Percentiles rank a stretch among this genome's conserved stretches.
Evolutionary conservation across 495 filamentous ascomycete genomes (phyloP).

Genomic region (Penicillium dipodomyicola): DNA sequence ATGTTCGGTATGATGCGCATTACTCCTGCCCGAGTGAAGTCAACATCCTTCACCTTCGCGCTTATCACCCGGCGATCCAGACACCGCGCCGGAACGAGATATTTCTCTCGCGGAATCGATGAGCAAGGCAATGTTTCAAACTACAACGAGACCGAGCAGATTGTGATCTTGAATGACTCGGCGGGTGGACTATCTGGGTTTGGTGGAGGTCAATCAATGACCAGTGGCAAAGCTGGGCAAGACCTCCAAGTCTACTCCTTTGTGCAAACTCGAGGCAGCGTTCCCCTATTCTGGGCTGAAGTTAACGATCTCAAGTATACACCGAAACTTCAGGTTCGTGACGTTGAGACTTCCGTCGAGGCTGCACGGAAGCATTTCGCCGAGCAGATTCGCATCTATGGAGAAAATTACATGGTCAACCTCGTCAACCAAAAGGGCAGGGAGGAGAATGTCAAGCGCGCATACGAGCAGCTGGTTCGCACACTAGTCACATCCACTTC

Average conservation of each 20-base stretch:
- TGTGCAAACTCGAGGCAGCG: conserved; percentile 92
- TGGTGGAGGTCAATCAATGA: conserved; percentile 69
- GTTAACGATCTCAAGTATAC: conserved; percentile 86
- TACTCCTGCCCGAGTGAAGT: conserved; percentile 73
- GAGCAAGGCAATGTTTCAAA: conserved; percentile 92
- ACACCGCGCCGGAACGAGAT: conserved; percentile 84
- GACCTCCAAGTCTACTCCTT: conserved; percentile 90
- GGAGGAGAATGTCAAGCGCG: conserved; percentile 80
- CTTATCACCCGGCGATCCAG: conserved; percentile 86
- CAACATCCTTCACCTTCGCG: conserved; percentile 75
- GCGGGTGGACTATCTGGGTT: conserved; percentile 74
- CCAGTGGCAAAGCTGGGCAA: conserved; percentile 65
- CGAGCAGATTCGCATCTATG: conserved; percentile 88
- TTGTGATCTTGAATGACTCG: conserved; percentile 79
- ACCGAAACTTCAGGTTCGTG: conserved; percentile 81
- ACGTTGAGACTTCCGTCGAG: conserved; percentile 73
- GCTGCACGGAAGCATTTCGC: conserved; percentile 84
- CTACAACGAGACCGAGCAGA: conserved; percentile 97
- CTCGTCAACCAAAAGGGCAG: conserved; percentile 93
- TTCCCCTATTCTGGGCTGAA: conserved; percentile 94
- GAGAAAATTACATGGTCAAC: conserved; percentile 95
- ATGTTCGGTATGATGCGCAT: conserved; percentile 95
- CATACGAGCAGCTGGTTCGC: conserved; percentile 85
- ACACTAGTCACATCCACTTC: conserved; percentile 65
- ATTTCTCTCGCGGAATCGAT: conserved; percentile 91